Percentiles rank a stretch among this genome's conserved stretches.
Conservation (phyloP, 1,284 basidiomycete species). For the Puccinia horiana region DNA sequence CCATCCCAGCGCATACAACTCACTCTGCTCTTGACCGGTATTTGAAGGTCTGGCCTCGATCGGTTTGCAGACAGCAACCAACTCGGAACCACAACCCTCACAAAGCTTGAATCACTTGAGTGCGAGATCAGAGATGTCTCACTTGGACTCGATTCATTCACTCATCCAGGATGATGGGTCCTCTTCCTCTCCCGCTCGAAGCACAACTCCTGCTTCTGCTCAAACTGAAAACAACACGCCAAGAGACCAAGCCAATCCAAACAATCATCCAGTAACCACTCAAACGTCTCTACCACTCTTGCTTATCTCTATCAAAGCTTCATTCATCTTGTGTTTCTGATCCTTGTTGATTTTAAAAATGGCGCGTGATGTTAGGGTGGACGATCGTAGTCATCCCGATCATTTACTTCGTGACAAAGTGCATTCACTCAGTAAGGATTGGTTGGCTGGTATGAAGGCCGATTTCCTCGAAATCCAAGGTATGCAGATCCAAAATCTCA, state of each 20-base stretch:
- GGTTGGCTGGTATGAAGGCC: constrained; percentile 16
- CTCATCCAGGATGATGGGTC: not conserved
- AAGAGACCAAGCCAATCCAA: not conserved
- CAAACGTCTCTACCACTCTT: not conserved
- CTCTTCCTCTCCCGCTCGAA: not conserved
- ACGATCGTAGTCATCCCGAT: not conserved
- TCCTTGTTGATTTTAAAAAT: not conserved
- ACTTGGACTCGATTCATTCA: not conserved
- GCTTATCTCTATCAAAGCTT: not conserved
- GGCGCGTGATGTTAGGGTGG: not conserved
- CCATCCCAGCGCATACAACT: not conserved
- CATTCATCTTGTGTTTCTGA: not conserved
- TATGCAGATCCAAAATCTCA: not conserved
- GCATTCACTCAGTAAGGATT: constrained; percentile 14
- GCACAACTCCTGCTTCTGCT: not conserved
- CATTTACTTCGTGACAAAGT: not conserved
- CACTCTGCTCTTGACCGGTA: no score
- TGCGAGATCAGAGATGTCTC: not conserved
- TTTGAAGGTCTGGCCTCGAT: no score
- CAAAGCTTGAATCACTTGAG: no score
- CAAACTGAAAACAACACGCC: not conserved
- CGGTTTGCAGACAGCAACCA: not conserved
- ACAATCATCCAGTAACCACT: not conserved
- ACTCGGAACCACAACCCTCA: not conserved
- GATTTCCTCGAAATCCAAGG: constrained; percentile 38